phyloP scores from a whole-genome alignment of 2,329 filamentous ascomycete genomes.

The Fusarium floridanum region DNA sequence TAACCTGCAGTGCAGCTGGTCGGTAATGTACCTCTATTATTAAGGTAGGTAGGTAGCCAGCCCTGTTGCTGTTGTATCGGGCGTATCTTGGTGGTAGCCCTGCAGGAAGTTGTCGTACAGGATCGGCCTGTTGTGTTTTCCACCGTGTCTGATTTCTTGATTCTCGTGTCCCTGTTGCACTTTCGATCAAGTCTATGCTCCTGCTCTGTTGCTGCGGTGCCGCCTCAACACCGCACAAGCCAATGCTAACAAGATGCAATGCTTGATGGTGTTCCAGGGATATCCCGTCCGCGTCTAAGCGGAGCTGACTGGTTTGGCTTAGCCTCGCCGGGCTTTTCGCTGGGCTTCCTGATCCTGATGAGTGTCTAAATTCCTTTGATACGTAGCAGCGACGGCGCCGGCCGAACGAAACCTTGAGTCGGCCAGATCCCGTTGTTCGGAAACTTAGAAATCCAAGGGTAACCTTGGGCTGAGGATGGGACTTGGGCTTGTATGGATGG shows the following conservation, averaged over 20 bases:
- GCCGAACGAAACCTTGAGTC: conserved; percentile 27
- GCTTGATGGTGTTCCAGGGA: conserved; percentile 22
- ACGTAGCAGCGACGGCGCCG: conserved; percentile 26
- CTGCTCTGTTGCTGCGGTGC: conserved; percentile 3
- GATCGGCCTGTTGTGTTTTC: background rate
- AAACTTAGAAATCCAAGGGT: conserved; percentile 35
- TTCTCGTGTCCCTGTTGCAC: conserved; percentile 4
- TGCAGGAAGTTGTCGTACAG: conserved; percentile 4
- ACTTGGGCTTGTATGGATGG: conserved; percentile 37
- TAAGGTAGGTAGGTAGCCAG: background rate
- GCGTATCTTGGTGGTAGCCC: background rate
- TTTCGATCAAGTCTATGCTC: background rate
- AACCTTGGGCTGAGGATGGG: conserved; percentile 18
- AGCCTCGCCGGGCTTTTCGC: conserved; percentile 33
- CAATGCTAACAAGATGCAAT: conserved; percentile 5
- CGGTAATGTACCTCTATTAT: background rate
- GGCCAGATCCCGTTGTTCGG: conserved; percentile 11
- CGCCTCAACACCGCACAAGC: conserved; percentile 21
- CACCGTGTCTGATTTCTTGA: conserved; percentile 3
- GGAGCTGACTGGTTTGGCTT: conserved; percentile 26
- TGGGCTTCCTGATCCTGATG: conserved; percentile 27
- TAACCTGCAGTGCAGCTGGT: background rate
- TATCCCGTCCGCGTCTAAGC: conserved; percentile 30
- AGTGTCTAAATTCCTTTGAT: conserved; percentile 13
- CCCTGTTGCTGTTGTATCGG: conserved; percentile 5